A percentile compares a stretch with the other conserved stretches of the same genome.
phyloP scores from a whole-genome alignment of 805 yeast species.

The Zygoascus tannicola region DNA sequence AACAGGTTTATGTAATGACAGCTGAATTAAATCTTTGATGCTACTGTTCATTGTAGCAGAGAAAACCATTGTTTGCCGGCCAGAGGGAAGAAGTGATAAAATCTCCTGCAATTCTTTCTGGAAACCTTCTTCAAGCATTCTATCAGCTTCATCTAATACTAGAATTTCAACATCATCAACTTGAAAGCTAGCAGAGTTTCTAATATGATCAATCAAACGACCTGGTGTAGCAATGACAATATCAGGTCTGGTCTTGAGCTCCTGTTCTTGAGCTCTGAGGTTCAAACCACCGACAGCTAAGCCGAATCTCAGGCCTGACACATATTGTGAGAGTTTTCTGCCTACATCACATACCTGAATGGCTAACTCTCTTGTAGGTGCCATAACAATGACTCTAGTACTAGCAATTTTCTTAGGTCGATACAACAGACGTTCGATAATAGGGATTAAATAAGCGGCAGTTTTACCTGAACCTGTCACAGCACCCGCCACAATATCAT shows the following conservation, averaged over 20 bases:
- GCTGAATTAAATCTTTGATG: conserved; percentile 76
- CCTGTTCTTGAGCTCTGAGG: conserved; percentile 91
- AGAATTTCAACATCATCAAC: conserved; percentile 88
- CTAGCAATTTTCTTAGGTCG: conserved; percentile 80
- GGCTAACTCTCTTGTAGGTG: conserved; percentile 97
- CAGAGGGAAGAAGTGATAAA: conserved; percentile 73
- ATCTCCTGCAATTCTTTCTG: conserved; percentile 91
- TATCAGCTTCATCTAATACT: conserved; percentile 95
- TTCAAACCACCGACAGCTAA: conserved; percentile 97
- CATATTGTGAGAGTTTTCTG: conserved; percentile 67
- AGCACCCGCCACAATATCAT: conserved; percentile 97
- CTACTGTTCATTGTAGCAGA: conserved; percentile 98
- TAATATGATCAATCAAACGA: conserved; percentile 91
- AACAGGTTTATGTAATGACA: conserved; percentile 84
- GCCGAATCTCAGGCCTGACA: conserved; percentile 73
- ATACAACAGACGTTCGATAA: conserved; percentile 81
- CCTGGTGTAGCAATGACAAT: conserved; percentile 98
- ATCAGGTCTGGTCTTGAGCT: conserved; percentile 86
- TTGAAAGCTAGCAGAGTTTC: conserved; percentile 87
- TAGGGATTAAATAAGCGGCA: conserved; percentile 95
- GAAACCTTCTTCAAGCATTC: conserved; percentile 99
- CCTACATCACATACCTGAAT: conserved; percentile 95
- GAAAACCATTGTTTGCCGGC: conserved; percentile 85
- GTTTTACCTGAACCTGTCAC: conserved; percentile 99
- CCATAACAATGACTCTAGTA: conserved; percentile 80